Base-by-base conservation (phyloP, 768 basidiomycete genomes). In the Daedaleopsis nitida region DNA sequence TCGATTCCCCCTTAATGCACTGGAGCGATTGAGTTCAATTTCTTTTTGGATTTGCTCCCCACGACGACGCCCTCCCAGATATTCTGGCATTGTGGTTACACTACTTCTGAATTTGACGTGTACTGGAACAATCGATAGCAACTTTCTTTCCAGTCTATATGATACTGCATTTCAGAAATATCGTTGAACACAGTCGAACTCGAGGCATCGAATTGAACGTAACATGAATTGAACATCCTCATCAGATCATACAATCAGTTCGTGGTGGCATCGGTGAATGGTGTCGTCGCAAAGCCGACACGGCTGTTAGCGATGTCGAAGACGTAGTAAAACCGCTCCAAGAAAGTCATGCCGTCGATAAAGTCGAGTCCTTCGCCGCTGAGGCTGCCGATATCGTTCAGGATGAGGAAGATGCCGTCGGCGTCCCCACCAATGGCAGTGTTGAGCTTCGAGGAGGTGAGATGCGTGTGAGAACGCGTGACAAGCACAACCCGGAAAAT, bases 351-450 rank as follows among this genome's bases (percentile, higher is more conserved):
- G 45, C 72, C 72, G 47, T 67, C 78, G 67, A 86, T 77, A 64
- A 85, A 84, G 72, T 84, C 82, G 13, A 85, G 68, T 9, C 83
- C 85, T 55, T 75, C 17, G 35, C 80, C 83, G 5, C 75, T 69
- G 21, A 67, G 64, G 0, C 70, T 58, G 21, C 83, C 83, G 39
- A 80, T 61, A 69, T 72, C 70, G 43, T 45, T 59, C 44, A 78
- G 71, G 55, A 79, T 66, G 37, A 76, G 71, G 68, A 81, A 82
- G 44, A 82, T 72, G 53, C 59, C 48, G 57, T 63, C 48, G 2
- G 73, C 52, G 13, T 70, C 67, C 47, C 89, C 89, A 45, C 86
- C 86, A 13, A 91, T 80, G 14, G 74, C 74, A 12, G 75, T 73
- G 72, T 90, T 89, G 64, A 86, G 74, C 85, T 66, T 57, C 35